Base-by-base conservation (phyloP, 2,329 filamentous ascomycete genomes). In the Colletotrichum sp. region DNA sequence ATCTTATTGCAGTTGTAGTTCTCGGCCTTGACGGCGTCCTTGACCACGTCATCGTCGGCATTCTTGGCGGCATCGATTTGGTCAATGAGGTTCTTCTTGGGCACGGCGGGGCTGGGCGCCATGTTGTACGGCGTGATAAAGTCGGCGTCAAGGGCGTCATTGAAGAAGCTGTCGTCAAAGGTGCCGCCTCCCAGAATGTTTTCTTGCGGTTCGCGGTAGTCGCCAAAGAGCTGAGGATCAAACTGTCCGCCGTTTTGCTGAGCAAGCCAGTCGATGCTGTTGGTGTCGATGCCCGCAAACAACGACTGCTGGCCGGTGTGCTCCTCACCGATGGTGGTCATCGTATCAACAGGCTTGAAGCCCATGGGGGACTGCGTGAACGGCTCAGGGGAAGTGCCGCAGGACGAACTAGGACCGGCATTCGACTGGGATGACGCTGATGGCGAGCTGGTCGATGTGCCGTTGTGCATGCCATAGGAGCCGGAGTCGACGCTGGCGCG, bases 181-280 rank as follows among this genome's bases (percentile, higher is more conserved):
- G 92, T 91, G 58, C 90, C 91, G 81, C 86, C 93, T 78, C 88
- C 87, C 21, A 98, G 85, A 16, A 98, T 90, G 71, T 93, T 96
- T 73, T 95, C 94, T 80, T 98, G 95, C 1, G 95, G 93, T 81
- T 99, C 97, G 68, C 97, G 93, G 85, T 98, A 98, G 79, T 96
- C 95, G 69, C 94, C 95, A 83, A 98, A 98, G 6, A 98, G 89
- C 71, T 97, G 92, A 0, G 97, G 96, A 77, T 98, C 96, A 80
- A 98, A 98, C 77, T 94, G 92, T 71, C 95, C 95, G 73, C 93
- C 93, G 80, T 96, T 96, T 82, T 97, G 94, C 79, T 94, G 93
- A 52, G 92, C 90, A 65, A 97, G 87, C 91, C 94, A 96, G 82
- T 95, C 93, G 79, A 95, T 89, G 78, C 91, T 90, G 78, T 87